These are phyloP conservation scores for Aureobasidium melanogenum DNA, from an alignment of 2,329 filamentous ascomycete species.

Conservation along the genomic window DNA sequence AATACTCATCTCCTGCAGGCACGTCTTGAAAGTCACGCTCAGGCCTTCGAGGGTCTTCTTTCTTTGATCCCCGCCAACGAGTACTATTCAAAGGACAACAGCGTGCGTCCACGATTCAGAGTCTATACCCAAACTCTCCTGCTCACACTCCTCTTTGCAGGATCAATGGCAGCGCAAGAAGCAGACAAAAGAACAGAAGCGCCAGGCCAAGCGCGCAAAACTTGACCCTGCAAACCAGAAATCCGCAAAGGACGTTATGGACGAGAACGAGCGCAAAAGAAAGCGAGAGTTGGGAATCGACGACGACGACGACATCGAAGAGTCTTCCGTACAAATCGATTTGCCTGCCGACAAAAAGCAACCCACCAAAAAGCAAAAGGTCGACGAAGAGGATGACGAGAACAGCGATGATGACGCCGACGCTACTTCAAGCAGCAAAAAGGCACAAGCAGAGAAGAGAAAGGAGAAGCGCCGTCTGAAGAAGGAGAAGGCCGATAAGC, in stretches of 20 bases:
- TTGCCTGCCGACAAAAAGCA: slow-evolving; percentile 19
- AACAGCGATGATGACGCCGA: slow-evolving; percentile 16
- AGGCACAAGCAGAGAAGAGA: slow-evolving; percentile 34
- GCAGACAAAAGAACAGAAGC: slow-evolving; percentile 83
- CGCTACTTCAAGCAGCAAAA: slow-evolving; percentile 17
- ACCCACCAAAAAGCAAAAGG: slow-evolving; percentile 37
- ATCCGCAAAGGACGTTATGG: slow-evolving; percentile 87
- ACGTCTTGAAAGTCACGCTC: slow-evolving; percentile 49
- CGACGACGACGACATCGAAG: slow-evolving; percentile 21
- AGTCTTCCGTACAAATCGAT: slow-evolving; percentile 21
- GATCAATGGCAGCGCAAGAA: slow-evolving; percentile 94
- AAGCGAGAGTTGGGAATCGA: slow-evolving; percentile 59
- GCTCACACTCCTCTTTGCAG: slow-evolving; percentile 37
- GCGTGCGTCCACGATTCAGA: slow-evolving; percentile 49
- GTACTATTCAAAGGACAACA: slow-evolving; percentile 72
- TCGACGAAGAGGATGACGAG: slow-evolving; percentile 18
- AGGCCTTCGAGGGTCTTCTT: slow-evolving; percentile 78
- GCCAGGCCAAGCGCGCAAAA: slow-evolving; percentile 75
- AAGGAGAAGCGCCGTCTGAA: slow-evolving; percentile 35
- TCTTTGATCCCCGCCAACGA: slow-evolving; percentile 83
- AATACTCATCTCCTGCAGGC: slow-evolving; percentile 30
- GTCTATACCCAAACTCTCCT: background rate
- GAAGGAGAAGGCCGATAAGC: slow-evolving; percentile 32
- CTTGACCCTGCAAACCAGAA: slow-evolving; percentile 85
- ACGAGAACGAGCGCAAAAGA: slow-evolving; percentile 71